Evolutionary conservation across 2,329 filamentous ascomycete species (phyloP), one percentile per base, ranked within the genome.

Genomic region (Diplodia mutila): DNA sequence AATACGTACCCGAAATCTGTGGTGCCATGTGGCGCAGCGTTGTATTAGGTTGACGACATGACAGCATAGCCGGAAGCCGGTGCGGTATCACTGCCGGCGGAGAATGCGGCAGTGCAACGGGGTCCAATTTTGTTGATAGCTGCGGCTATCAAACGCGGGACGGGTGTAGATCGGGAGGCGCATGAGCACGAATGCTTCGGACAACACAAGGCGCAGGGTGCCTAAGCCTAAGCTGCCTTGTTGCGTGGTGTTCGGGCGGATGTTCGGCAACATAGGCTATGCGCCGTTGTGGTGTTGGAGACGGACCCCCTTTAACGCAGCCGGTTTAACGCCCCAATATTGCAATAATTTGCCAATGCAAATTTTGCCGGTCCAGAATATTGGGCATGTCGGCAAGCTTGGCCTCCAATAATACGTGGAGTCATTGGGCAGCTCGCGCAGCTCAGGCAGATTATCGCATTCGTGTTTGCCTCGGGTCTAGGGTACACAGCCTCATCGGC

Each of bases 351-450:
- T 61, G 57, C 57, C 29, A 51, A 51, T 52, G 21, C 49, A 37
- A 52, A 25, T 12, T 51, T 63, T 37, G n/a, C 14, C 32, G 42
- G 59, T 7, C 29, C 23, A 32, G 59, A 29, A 52, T 39, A 63
- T 63, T 63, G 46, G 59, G 25, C 42, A 32, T 32, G 29, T 32
- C 29, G 29, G 7, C 29, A 32, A 32, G 29, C 29, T 49, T 61
- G 57, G 57, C 39, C 57, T 46, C 42, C 46, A 63, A 63, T 52
- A 51, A 63, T n/a, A 51, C 34, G 59, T 25, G 49, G 59, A 63
- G 59, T 63, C 59, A 63, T 46, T 63, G 37, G 54, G 9, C 34
- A 29, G 12, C 37, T 32, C 23, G n/a, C 59, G 46, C 59, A 63
- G 18, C 57, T 12, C 12, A 46, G 42, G 39, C 37, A 29, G 61